Percentiles rank a stretch among this genome's conserved stretches.
phyloP scores from a whole-genome alignment of 2,329 filamentous ascomycete genomes.

The Daldinia sp. region DNA sequence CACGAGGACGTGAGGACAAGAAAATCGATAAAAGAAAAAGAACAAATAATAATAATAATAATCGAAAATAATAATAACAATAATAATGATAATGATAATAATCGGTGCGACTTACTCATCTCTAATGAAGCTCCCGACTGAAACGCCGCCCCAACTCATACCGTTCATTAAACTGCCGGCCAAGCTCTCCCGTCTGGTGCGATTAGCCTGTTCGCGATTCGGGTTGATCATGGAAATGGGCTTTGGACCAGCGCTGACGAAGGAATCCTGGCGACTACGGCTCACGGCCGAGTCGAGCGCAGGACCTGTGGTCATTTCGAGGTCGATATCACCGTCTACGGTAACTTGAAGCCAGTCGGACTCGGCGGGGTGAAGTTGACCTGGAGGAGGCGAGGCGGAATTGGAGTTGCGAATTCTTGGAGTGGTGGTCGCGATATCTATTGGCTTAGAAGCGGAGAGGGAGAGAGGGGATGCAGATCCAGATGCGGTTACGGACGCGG shows the following conservation, averaged over 20 bases:
- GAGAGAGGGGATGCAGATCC: constrained; percentile 12
- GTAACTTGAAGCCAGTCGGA: constrained; percentile 32
- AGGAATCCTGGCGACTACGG: constrained; percentile 70
- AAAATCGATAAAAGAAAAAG: constrained; percentile 6
- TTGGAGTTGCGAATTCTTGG: constrained; percentile 38
- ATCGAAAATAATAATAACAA: too few relatives aligned
- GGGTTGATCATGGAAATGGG: constrained; percentile 73
- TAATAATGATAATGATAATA: constrained; percentile 42
- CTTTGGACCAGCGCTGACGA: constrained; percentile 70
- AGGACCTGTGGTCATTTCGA: constrained; percentile 67
- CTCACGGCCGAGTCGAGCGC: constrained; percentile 66
- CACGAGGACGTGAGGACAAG: constrained; percentile 20
- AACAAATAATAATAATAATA: constrained; percentile 11
- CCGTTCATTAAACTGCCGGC: constrained; percentile 76
- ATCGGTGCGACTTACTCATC: constrained; percentile 81
- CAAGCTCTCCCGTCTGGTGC: constrained; percentile 67
- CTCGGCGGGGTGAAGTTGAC: constrained; percentile 18
- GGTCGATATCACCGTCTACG: constrained; percentile 45
- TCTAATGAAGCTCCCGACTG: constrained; percentile 94
- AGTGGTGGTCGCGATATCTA: constrained; percentile 44
- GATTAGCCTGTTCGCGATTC: constrained; percentile 65
- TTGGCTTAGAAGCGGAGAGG: constrained; percentile 43
- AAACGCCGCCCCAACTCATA: constrained; percentile 97
- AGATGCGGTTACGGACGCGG: constrained; percentile 7
- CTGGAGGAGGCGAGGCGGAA: constrained; percentile 36